Percentiles rank a stretch among this genome's conserved stretches.
These are phyloP conservation scores for Parafenestella ontariensis DNA, from an alignment of 2,329 filamentous ascomycete genomes.

Conservation along the genomic window DNA sequence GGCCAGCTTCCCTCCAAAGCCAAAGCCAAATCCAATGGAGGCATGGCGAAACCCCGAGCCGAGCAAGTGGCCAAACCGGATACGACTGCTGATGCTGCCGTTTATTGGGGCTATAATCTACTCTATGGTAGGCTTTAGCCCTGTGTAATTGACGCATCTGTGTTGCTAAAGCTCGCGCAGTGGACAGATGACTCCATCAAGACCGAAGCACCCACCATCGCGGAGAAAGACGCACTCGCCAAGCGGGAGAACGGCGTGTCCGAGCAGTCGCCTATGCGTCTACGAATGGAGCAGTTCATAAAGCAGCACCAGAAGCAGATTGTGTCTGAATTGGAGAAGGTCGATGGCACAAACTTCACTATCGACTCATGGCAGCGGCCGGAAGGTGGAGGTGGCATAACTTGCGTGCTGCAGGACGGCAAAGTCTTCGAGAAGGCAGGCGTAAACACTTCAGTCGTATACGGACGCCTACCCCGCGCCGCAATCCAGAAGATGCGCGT, in stretches of 20 bases:
- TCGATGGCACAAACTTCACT: slow-evolving; percentile 84
- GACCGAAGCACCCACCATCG: slow-evolving; percentile 73
- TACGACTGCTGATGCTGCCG: slow-evolving; percentile 56
- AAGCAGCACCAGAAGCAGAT: slow-evolving; percentile 91
- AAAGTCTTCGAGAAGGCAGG: slow-evolving; percentile 98
- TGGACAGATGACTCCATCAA: slow-evolving; percentile 49
- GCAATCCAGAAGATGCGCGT: slow-evolving; percentile 85
- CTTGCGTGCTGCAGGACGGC: slow-evolving; percentile 92
- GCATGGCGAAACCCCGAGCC: slow-evolving; percentile 46
- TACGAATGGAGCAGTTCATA: slow-evolving; percentile 97
- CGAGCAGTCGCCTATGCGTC: slow-evolving; percentile 87
- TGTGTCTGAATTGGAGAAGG: slow-evolving; percentile 77
- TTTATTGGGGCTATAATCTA: slow-evolving; percentile 63
- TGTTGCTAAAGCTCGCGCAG: slow-evolving; percentile 23
- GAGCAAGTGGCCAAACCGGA: slow-evolving; percentile 50
- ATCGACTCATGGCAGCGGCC: slow-evolving; percentile 87
- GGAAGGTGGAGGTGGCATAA: slow-evolving; percentile 90
- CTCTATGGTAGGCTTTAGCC: slow-evolving; percentile 58
- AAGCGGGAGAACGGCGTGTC: slow-evolving; percentile 81
- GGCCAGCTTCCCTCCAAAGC: slow-evolving; percentile 27
- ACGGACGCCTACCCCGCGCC: slow-evolving; percentile 84
- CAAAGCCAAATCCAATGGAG: slow-evolving; percentile 38
- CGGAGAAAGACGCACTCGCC: slow-evolving; percentile 80
- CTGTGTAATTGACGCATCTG: background rate
- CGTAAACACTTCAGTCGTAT: slow-evolving; percentile 93